phyloP scores from a whole-genome alignment of 2,329 filamentous ascomycete genomes.

The Penicillium nordicum region DNA sequence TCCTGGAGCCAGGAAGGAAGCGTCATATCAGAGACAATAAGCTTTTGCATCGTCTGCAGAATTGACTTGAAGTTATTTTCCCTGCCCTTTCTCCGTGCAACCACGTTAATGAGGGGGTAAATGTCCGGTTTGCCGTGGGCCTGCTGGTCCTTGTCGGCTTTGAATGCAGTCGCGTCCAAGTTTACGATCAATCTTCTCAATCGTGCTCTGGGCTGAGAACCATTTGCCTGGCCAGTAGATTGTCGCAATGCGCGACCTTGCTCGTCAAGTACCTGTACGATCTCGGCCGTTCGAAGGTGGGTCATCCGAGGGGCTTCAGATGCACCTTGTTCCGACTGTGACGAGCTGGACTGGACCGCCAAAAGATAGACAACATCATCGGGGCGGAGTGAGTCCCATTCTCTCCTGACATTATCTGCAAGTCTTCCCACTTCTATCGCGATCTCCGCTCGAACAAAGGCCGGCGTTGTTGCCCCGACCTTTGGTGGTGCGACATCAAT shows the following conservation, averaged over 20 bases:
- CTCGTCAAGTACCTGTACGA: slow-evolving; percentile 82
- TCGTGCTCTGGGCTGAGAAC: slow-evolving; percentile 55
- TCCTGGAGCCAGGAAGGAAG: slow-evolving; percentile 92
- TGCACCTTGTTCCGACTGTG: slow-evolving; percentile 19
- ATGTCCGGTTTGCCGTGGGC: slow-evolving; percentile 69
- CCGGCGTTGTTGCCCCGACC: slow-evolving; percentile 80
- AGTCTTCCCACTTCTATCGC: slow-evolving; percentile 76
- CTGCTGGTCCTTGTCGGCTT: slow-evolving; percentile 66
- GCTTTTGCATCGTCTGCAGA: slow-evolving; percentile 81
- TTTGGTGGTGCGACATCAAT: slow-evolving; percentile 78
- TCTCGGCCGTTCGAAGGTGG: slow-evolving; percentile 74
- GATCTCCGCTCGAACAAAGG: slow-evolving; percentile 81
- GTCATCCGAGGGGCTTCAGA: slow-evolving; percentile 64
- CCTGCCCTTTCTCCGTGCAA: slow-evolving; percentile 75
- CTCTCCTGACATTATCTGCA: slow-evolving; percentile 69
- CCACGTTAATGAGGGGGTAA: slow-evolving; percentile 79
- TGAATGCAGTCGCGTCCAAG: slow-evolving; percentile 74
- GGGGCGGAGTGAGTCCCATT: slow-evolving; percentile 84
- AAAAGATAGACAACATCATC: slow-evolving; percentile 90
- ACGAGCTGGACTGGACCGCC: slow-evolving; percentile 62
- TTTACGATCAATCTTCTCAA: slow-evolving; percentile 72
- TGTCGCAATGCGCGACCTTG: slow-evolving; percentile 72
- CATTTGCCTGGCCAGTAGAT: slow-evolving; percentile 56
- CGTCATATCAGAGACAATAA: slow-evolving; percentile 79
- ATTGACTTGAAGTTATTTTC: slow-evolving; percentile 98